phyloP scores from a whole-genome alignment of 2,329 filamentous ascomycete species.

The Fusarium piperis region DNA sequence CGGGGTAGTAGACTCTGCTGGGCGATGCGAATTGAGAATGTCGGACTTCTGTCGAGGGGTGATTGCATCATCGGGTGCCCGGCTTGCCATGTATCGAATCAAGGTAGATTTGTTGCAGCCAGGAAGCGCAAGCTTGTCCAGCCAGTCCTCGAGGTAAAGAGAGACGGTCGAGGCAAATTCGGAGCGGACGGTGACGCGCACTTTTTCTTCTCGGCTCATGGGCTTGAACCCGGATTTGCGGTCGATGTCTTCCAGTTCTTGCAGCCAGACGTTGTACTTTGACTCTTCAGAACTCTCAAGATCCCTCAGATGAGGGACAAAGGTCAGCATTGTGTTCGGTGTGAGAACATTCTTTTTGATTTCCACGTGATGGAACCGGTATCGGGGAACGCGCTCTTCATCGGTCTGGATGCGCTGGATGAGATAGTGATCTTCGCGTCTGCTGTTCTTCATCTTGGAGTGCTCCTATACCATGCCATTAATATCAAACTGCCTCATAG shows the following conservation, averaged over 20 bases:
- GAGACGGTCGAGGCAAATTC: conserved; percentile 63
- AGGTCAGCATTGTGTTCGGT: conserved; percentile 68
- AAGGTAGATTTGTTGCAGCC: conserved; percentile 62
- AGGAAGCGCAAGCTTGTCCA: conserved; percentile 59
- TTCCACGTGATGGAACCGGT: conserved; percentile 68
- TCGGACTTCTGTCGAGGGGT: conserved; percentile 65
- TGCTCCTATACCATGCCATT: conserved; percentile 52
- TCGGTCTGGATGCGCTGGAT: conserved; percentile 60
- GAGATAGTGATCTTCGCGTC: conserved; percentile 52
- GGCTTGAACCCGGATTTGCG: conserved; percentile 66
- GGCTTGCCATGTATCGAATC: conserved; percentile 63
- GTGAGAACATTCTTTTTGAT: conserved; percentile 68
- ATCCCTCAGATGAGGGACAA: conserved; percentile 68
- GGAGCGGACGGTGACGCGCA: conserved; percentile 58
- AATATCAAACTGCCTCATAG: conserved; percentile 6
- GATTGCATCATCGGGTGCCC: conserved; percentile 57
- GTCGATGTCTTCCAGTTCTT: conserved; percentile 67
- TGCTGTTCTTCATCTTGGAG: conserved; percentile 56
- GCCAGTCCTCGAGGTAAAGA: conserved; percentile 64
- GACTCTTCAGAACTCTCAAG: conserved; percentile 65
- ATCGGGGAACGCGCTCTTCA: conserved; percentile 64
- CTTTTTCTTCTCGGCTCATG: conserved; percentile 62
- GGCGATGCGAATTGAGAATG: conserved; percentile 59
- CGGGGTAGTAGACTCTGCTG: conserved; percentile 49
- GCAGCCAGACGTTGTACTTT: conserved; percentile 65